These are phyloP conservation scores for Penium margaritaceum DNA, from an alignment of 139 green algal species.

Conservation along the genomic window DNA sequence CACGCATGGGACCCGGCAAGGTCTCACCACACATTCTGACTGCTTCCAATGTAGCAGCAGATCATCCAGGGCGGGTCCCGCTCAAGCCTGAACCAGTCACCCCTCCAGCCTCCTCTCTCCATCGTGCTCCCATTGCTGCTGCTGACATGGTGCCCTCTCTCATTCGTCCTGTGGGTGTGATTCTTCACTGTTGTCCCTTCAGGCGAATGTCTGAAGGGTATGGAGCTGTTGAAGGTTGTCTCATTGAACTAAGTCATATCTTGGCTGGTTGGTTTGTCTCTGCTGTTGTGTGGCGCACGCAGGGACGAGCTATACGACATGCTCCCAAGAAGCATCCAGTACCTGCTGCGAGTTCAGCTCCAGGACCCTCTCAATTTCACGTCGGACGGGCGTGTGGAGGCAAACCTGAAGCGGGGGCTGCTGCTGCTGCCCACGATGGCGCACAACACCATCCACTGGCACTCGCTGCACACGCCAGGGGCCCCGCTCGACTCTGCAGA, in stretches of 20 bases:
- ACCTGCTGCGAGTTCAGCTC: conserved; percentile 3
- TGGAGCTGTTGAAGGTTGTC: no score
- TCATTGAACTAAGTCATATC: no score
- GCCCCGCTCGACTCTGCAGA: neutral
- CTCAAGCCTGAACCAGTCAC: neutral
- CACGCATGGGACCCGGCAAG: neutral
- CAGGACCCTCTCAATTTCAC: neutral
- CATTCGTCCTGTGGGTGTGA: no score
- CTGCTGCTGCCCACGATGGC: conserved; percentile 17
- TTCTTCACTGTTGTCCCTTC: no score
- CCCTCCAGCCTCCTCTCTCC: neutral
- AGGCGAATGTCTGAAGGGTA: no score
- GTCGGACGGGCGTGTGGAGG: conserved; percentile 5
- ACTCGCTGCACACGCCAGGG: conserved; percentile 8
- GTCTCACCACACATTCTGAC: neutral
- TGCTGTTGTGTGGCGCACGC: no score
- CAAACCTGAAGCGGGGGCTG: conserved; percentile 15
- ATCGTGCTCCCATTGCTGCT: neutral
- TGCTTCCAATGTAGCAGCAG: neutral
- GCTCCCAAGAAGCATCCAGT: conserved; percentile 8
- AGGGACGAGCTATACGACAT: conserved; percentile 25
- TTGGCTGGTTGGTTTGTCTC: no score
- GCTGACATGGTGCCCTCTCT: no score
- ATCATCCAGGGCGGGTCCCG: neutral
- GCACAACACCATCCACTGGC: conserved; percentile 17